Percentiles rank a stretch among this genome's conserved stretches.
phyloP scores from a whole-genome alignment of 345 rosid species.

The Boechera stricta region DNA sequence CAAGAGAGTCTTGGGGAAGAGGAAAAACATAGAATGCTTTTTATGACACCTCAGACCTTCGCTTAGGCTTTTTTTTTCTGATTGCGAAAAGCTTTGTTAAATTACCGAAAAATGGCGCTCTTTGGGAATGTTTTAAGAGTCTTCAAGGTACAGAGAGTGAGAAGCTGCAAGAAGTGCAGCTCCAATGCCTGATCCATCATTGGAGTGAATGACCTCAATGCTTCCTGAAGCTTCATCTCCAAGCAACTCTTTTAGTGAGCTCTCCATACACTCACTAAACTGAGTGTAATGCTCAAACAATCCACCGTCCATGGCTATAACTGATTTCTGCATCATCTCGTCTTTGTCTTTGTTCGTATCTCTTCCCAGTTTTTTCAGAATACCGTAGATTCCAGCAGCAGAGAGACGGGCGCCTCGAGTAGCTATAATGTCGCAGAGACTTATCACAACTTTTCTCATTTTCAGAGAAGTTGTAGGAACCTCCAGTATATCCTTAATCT shows the following conservation, averaged over 20 bases:
- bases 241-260: slow-evolving; percentile 62
- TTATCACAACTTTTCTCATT: slow-evolving; percentile 62
- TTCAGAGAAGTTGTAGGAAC: slow-evolving; percentile 59
- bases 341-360: slow-evolving; percentile 57
- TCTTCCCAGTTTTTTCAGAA: slow-evolving; percentile 77
- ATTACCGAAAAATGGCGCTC: slow-evolving; percentile 20
- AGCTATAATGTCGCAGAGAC: slow-evolving; percentile 72
- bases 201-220: slow-evolving; percentile 58
- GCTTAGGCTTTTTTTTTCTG: slow-evolving; percentile 5
- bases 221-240: slow-evolving; percentile 63
- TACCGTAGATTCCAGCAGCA: slow-evolving; percentile 77
- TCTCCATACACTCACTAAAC: slow-evolving; percentile 67
- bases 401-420: slow-evolving; percentile 75
- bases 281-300: slow-evolving; percentile 72
- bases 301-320: slow-evolving; percentile 87
- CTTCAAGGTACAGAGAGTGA: slow-evolving; percentile 61
- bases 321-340: slow-evolving; percentile 58
- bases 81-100: slow-evolving; percentile 19
- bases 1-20: slow-evolving; percentile 7
- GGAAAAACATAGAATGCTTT: slow-evolving; percentile 1
- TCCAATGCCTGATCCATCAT: slow-evolving; percentile 83
- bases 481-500: slow-evolving; percentile 67
- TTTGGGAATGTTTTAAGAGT: slow-evolving; percentile 11
- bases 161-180: slow-evolving; percentile 84
- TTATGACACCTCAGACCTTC: slow-evolving; percentile 17